Evolutionary conservation across 805 yeast species (phyloP), one percentile per base, ranked within the genome.

Genomic region (Candida xiaguanensis): DNA sequence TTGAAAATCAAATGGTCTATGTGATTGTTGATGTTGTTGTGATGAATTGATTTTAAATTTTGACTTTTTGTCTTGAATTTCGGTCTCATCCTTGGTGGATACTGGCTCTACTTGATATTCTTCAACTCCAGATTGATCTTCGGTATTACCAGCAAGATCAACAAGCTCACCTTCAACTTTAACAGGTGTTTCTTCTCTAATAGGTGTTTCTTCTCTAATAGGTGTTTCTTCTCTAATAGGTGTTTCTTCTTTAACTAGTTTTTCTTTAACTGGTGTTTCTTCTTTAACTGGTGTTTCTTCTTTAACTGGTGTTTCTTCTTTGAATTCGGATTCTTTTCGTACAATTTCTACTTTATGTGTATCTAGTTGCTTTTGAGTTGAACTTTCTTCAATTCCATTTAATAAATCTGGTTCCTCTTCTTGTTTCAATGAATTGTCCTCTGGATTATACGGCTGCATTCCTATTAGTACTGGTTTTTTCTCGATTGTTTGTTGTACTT

Each of bases 1-100:
- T 55, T 87, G 96, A 58, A 91, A 93, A 57, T 93, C 95, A 61
- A 91, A 90, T 3, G 73, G 72, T 45, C 56, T 56, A 42, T 68
- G 73, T 2, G 73, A 66, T 37, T 57, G 67, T 38, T 65, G 70
- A 34, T 65, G 56, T 36, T 65, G 71, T 31, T 67, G 66, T 4
- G 49, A 44, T 3, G 70, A 63, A 31, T 28, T 27, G 11, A 38
- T 38, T 13, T 38, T 19, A 12, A 38, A 38, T 22, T 33, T 25
- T 17, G 47, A 39, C n/a, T 22, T 19, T 13, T 34, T 34, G 11
- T 36, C 33, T 20, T 46, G 49, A 8, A 44, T 18, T 45, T 17
- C n/a, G 22, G 17, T 31, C 18, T 16, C 23, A 14, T 35, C 19
- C 8, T 34, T 17, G 5, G 13, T 22, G 3, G 29, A 4, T 5